Percentiles rank a stretch among this genome's conserved stretches.
Conservation (phyloP, 768 basidiomycete genomes). For the Pulveroboletus sp. region DNA sequence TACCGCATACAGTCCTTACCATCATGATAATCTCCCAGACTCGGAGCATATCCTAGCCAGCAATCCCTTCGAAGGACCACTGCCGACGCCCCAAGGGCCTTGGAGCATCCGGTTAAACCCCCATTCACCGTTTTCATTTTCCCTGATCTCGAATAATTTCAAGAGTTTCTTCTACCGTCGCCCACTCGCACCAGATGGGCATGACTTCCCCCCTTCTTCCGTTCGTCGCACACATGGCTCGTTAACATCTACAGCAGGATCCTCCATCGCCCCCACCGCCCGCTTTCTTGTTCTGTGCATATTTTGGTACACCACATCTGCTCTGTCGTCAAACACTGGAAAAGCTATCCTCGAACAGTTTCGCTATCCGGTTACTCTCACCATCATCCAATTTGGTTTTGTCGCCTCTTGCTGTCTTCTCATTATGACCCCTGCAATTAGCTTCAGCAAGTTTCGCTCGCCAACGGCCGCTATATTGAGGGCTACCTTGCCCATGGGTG, state of each 20-base stretch:
- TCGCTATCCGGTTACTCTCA: conserved; percentile 93
- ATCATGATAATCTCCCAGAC: conserved; percentile 12
- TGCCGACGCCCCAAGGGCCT: conserved; percentile 6
- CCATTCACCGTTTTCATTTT: conserved; percentile 6
- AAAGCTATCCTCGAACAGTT: conserved; percentile 93
- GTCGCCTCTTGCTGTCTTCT: conserved; percentile 84
- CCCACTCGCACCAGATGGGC: conserved; percentile 10
- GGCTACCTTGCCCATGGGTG: conserved; percentile 90
- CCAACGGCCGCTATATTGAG: conserved; percentile 73
- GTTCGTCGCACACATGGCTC: conserved; percentile 23
- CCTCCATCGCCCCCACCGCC: conserved; percentile 29
- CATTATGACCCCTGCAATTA: conserved; percentile 73
- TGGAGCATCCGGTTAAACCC: conserved; percentile 5
- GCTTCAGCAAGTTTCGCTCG: conserved; percentile 61
- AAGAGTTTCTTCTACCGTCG: conserved; percentile 18
- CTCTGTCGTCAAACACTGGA: conserved; percentile 93
- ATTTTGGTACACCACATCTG: conserved; percentile 93
- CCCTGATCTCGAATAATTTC: conserved; percentile 12
- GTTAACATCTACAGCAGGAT: conserved; percentile 12
- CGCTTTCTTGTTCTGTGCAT: conserved; percentile 79
- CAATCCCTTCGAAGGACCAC: conserved; percentile 11
- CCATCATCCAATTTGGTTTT: conserved; percentile 96
- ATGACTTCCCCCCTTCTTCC: conserved; percentile 21
- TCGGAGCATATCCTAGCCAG: conserved; percentile 19
- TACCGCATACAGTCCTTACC: conserved; percentile 16